A percentile compares a stretch with the other conserved stretches of the same genome.
Conservation (phyloP, 2,329 filamentous ascomycete genomes). For the Coniochaeta sp. region DNA sequence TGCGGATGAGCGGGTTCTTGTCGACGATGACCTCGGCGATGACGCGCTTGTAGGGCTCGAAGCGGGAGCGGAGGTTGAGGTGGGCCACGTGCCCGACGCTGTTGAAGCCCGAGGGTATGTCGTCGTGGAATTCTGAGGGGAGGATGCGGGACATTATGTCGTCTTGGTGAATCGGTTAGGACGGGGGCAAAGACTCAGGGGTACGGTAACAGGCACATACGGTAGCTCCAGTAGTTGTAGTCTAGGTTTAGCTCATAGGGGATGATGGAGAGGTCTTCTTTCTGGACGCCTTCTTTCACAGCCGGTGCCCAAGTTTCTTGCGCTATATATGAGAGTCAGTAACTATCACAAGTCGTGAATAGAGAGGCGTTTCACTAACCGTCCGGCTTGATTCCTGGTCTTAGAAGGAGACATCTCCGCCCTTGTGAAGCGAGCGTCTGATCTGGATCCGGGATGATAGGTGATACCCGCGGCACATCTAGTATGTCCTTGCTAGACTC, state of each 20-base stretch:
- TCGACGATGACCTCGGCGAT: conserved; percentile 83
- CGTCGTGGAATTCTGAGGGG: conserved; percentile 70
- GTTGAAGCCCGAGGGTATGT: conserved; percentile 81
- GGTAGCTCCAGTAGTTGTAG: conserved; percentile 82
- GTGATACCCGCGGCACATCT: conserved; percentile 52
- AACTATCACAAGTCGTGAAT: not conserved
- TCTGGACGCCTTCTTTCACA: conserved; percentile 60
- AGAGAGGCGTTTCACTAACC: conserved; percentile 27
- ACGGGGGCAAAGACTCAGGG: not conserved
- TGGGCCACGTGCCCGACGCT: conserved; percentile 89
- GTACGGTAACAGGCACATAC: conserved; percentile 37
- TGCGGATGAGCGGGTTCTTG: conserved; percentile 76
- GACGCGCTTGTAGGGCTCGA: conserved; percentile 76
- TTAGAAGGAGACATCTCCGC: conserved; percentile 54
- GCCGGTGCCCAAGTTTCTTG: conserved; percentile 69
- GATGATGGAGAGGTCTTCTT: conserved; percentile 61
- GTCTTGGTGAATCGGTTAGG: conserved; percentile 35
- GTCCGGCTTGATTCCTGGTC: conserved; percentile 46
- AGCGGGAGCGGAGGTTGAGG: conserved; percentile 79
- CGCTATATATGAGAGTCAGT: conserved; percentile 32
- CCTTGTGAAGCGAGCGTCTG: conserved; percentile 43
- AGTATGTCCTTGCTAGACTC: conserved; percentile 61
- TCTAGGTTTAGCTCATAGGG: conserved; percentile 70
- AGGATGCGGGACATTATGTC: conserved; percentile 80
- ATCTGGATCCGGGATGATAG: conserved; percentile 58